Base-by-base conservation (phyloP, 345 rosid species). In the Carallia brachiata region DNA sequence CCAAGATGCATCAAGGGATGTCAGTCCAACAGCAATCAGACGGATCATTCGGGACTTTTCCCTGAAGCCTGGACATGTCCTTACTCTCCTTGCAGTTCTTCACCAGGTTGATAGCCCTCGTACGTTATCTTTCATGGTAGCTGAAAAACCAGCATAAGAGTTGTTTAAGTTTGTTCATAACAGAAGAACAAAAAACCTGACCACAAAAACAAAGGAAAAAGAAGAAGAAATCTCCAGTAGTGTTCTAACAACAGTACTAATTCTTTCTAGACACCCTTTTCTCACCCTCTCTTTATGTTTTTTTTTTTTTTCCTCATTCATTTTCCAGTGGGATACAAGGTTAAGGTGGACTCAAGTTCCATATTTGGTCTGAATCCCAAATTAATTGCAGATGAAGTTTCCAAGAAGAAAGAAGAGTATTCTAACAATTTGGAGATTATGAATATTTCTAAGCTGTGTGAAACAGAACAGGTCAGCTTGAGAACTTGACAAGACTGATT, bases 61-160 rank as follows among this genome's bases (percentile, higher is more conserved):
- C 36, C 83, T 81, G 67, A 77, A 86, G 75, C 75, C 85, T 17
- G 81, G 86, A 34, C 85, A 84, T 67, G 78, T 70, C 47, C 73
- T 86, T 30, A 59, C 72, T 47, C 72, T 86, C 27, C 61, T 80
- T 1, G 84, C 78, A 58, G 75, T 83, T 70, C 79, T 88, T 71
- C 89, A 79, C 78, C 90, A 83, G 85, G 77, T 86, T 84, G 79
- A 65, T 83, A 88, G 73, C 70, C 93, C 90, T 70, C 83, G 85
- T 80, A 84, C 61, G 88, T 84, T 86, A 55, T 77, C 85, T 74
- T 74, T 77, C 79, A 74, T 50, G 57, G 55, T 62, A 70, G 73
- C 81, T 78, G 70, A 73, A 27, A 82, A 76, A 73, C 70, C 71
- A 37, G 55, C 7, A 77, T 76, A 76, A 79, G 84, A 65, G 39